phyloP scores from a whole-genome alignment of 495 filamentous ascomycete species.

The Penicillium pulvis region DNA sequence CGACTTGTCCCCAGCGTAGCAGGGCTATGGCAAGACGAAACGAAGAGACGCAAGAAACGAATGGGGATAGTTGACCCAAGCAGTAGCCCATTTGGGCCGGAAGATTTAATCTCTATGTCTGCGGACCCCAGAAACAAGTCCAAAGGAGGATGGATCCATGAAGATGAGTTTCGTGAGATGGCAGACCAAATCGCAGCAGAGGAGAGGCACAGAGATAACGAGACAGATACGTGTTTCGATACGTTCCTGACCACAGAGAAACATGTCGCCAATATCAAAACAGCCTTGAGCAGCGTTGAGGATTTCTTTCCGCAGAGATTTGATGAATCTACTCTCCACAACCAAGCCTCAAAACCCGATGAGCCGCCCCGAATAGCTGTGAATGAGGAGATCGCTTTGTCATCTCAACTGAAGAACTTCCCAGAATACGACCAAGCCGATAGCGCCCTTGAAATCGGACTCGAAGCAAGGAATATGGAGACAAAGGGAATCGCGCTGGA shows the following conservation, averaged over 20 bases:
- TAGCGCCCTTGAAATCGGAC: neutral
- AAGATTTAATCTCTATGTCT: slow-evolving; percentile 83
- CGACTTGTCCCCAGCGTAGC: slow-evolving; percentile 93
- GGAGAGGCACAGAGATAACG: slow-evolving; percentile 58
- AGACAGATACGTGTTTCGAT: slow-evolving; percentile 57
- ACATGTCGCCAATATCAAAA: slow-evolving; percentile 64
- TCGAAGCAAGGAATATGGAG: neutral
- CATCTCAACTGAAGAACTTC: slow-evolving; percentile 34
- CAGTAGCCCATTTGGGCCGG: slow-evolving; percentile 74
- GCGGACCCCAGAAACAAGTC: slow-evolving; percentile 71
- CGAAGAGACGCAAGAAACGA: slow-evolving; percentile 68
- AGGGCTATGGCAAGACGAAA: slow-evolving; percentile 91
- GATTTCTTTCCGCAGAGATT: slow-evolving; percentile 79
- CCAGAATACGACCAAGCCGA: neutral
- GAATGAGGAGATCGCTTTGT: slow-evolving; percentile 52
- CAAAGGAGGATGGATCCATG: slow-evolving; percentile 82
- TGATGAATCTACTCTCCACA: slow-evolving; percentile 25
- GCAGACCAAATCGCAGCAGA: slow-evolving; percentile 60
- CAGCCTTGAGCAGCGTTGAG: slow-evolving; percentile 77
- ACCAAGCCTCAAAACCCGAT: slow-evolving; percentile 6
- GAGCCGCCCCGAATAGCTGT: slow-evolving; percentile 37
- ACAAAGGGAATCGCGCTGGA: slow-evolving; percentile 1
- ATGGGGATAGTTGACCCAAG: slow-evolving; percentile 63
- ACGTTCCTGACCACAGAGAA: slow-evolving; percentile 57
- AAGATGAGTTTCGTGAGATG: slow-evolving; percentile 75